phyloP scores from a whole-genome alignment of 257 asterid genomes.

The Jacaranda copaia region DNA sequence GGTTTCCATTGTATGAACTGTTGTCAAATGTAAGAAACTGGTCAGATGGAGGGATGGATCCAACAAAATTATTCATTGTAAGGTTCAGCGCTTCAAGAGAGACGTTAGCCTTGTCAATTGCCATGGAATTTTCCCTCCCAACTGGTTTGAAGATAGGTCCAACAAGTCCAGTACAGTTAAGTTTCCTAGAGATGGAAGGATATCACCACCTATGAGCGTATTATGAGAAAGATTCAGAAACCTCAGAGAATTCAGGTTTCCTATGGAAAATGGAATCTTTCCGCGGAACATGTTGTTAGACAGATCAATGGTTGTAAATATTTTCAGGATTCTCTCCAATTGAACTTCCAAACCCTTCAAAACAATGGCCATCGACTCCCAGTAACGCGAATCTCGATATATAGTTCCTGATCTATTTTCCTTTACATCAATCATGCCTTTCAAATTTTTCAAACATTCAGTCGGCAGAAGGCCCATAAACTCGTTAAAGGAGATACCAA shows the following conservation, averaged over 20 bases:
- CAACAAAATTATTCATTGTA: background rate
- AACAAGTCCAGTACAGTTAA: background rate
- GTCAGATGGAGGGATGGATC: background rate
- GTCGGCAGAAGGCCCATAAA: constrained; percentile 37
- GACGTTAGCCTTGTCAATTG: background rate
- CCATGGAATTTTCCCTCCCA: background rate
- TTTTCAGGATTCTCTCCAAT: background rate
- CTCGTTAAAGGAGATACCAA: constrained; percentile 32
- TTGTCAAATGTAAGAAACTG: background rate
- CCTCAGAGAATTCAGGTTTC: background rate
- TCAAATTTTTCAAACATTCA: background rate
- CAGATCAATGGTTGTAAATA: background rate
- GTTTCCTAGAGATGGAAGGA: background rate
- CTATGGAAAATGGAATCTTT: background rate
- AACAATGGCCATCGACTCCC: background rate
- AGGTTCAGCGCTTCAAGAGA: background rate
- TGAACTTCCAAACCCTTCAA: background rate
- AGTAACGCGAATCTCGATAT: background rate
- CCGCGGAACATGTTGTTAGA: no score
- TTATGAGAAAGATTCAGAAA: background rate
- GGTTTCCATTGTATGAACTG: background rate
- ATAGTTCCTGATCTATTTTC: background rate
- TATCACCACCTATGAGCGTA: background rate
- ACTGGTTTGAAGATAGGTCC: background rate
- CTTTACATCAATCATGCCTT: background rate